These are phyloP conservation scores for Glycine soja DNA, from an alignment of 306 rosid species.

Conservation along the genomic window DNA sequence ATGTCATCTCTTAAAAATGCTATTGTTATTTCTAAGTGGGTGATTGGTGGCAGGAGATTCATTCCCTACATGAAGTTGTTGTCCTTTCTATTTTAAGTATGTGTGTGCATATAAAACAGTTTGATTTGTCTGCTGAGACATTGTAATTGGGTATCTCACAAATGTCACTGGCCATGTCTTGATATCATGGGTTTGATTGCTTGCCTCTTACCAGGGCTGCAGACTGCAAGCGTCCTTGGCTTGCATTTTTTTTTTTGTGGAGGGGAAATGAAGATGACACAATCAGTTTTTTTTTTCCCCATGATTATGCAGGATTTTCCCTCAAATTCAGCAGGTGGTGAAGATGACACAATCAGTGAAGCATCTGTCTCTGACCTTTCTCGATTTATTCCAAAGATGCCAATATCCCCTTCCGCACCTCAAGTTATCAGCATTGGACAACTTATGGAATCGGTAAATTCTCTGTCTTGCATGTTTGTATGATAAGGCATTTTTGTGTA, in stretches of 20 bases:
- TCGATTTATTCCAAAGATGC: conserved; percentile 73
- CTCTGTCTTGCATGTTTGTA: conserved; percentile 7
- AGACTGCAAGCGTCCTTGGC: not conserved
- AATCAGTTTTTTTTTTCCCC: not conserved
- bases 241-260: not conserved
- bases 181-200: not conserved
- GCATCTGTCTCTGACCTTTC: conserved; percentile 79
- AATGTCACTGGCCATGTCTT: not conserved
- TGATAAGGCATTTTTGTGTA: not conserved
- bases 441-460: conserved; percentile 86
- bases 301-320: conserved; percentile 70
- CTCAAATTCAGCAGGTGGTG: conserved; percentile 65
- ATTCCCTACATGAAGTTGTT: conserved; percentile 21
- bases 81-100: conserved; percentile 1
- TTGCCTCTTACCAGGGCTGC: not conserved
- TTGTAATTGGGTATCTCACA: not conserved
- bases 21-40: not conserved
- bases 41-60: conserved; percentile 3
- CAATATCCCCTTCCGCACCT: conserved; percentile 64
- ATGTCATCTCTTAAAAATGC: conserved; percentile 26
- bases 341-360: conserved; percentile 85
- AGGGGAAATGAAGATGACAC: not conserved
- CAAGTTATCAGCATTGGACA: conserved; percentile 89
- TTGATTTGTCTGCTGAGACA: not conserved
- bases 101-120: conserved; percentile 8